Percentiles rank a stretch among this genome's conserved stretches.
phyloP scores from a whole-genome alignment of 495 filamentous ascomycete genomes.

The Clohesyomyces aquaticus region DNA sequence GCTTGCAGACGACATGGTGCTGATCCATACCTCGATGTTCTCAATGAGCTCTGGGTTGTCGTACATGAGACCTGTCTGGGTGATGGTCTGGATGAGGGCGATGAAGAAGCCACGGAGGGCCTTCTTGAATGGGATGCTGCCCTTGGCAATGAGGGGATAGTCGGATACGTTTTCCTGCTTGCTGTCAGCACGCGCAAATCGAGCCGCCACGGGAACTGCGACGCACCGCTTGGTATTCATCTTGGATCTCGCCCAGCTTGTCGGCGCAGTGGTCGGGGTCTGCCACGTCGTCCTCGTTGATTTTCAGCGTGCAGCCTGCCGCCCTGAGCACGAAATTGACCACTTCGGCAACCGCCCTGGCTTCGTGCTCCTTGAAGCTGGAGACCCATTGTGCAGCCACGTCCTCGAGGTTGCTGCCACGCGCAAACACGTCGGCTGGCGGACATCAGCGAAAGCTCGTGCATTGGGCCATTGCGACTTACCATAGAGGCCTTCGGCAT shows the following conservation, averaged over 20 bases:
- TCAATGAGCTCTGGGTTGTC: slow-evolving; percentile 74
- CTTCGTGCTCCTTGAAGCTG: slow-evolving; percentile 69
- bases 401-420: slow-evolving; percentile 67
- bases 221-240: slow-evolving; percentile 72
- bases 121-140: slow-evolving; percentile 71
- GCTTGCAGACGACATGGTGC: slow-evolving; percentile 78
- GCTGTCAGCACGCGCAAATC: slow-evolving; percentile 40
- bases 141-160: slow-evolving; percentile 88
- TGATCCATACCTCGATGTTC: slow-evolving; percentile 83
- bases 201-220: slow-evolving; percentile 22
- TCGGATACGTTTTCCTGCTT: slow-evolving; percentile 73
- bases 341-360: slow-evolving; percentile 73
- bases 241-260: slow-evolving; percentile 74
- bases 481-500: slow-evolving; percentile 77
- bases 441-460: background rate
- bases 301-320: slow-evolving; percentile 74
- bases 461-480: slow-evolving; percentile 40
- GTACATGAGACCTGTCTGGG: slow-evolving; percentile 75
- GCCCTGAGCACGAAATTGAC: slow-evolving; percentile 87
- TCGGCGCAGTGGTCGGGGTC: slow-evolving; percentile 80
- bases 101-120: slow-evolving; percentile 77
- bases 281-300: slow-evolving; percentile 76
- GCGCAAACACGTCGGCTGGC: slow-evolving; percentile 79
- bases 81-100: slow-evolving; percentile 70
- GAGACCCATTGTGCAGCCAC: slow-evolving; percentile 81